Evolutionary conservation across 2,329 filamentous ascomycete genomes (phyloP), one percentile per base, ranked within the genome.

Genomic region (Fusarium sp.): DNA sequence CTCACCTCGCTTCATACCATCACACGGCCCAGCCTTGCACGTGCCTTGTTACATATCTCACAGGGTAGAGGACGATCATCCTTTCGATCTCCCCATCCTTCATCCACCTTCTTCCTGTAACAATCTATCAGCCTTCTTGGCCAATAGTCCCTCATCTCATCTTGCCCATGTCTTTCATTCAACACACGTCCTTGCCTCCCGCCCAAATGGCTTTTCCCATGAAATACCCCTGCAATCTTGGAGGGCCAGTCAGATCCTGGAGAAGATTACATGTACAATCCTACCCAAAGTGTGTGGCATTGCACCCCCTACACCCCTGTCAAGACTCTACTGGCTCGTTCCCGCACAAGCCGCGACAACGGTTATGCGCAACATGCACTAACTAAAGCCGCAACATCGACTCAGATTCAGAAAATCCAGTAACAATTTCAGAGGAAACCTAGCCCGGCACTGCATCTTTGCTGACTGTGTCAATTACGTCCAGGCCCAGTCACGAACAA

Each of bases 311-410:
- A 45, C 47, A 57, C 28, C 52, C 54, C 33, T 63, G 26, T 48
- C 38, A 63, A 24, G 66, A 76, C 78, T 78, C 79, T 79, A 84
- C 86, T 86, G 85, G 85, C 71, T 75, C 73, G 70, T 75, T 70
- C 66, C 70, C 64, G 80, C 79, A 75, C 78, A 81, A 80, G 79
- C 76, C 80, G 83, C 81, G 80, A 84, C 84, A 84, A 85, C 85
- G 83, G 85, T 84, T 85, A 87, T 87, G 85, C 85, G 83, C 84
- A 85, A 84, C 85, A 87, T 87, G 85, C 84, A 83, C 84, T 85
- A 83, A 83, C 84, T 85, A 83, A 55, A 84, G 84, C 84, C 85
- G 84, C 83, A 80, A 81, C 83, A 81, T 84, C 80, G 79, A 83
- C 80, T 79, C 82, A 82, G 80, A 82, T 55, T 55, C 36, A 41